Conservation (phyloP, 495 filamentous ascomycete genomes). For the Neurospora sp. region DNA sequence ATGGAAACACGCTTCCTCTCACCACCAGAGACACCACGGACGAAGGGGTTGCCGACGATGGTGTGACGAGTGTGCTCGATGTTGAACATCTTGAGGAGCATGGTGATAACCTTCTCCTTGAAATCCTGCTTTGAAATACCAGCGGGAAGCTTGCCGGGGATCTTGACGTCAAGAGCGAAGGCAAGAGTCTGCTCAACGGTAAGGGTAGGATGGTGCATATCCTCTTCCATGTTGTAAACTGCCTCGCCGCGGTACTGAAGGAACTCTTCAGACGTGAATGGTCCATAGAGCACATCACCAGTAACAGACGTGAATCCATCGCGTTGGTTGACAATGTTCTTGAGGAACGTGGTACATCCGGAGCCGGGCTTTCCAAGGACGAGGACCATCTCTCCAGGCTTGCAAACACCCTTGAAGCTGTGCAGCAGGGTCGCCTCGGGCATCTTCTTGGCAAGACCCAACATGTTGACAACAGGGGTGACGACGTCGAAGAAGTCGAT, state of each 20-base stretch:
- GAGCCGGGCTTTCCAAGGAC: constrained; percentile 80
- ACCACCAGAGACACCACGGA: constrained; percentile 79
- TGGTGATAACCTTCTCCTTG: constrained; percentile 57
- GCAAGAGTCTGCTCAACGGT: constrained; percentile 76
- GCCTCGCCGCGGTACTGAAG: constrained; percentile 69
- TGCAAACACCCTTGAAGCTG: constrained; percentile 42
- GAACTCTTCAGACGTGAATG: constrained; percentile 47
- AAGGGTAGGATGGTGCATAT: constrained; percentile 70
- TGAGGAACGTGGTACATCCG: constrained; percentile 83
- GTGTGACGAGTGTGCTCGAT: constrained; percentile 77
- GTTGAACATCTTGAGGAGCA: constrained; percentile 79
- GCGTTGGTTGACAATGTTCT: constrained; percentile 72
- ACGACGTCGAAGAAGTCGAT: constrained; percentile 64
- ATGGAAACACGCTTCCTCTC: constrained; percentile 75
- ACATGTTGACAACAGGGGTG: constrained; percentile 45
- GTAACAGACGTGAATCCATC: constrained; percentile 66
- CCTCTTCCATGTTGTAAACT: constrained; percentile 80
- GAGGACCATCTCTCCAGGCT: constrained; percentile 82
- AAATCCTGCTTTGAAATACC: constrained; percentile 57
- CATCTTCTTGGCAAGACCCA: constrained; percentile 51
- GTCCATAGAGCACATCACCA: constrained; percentile 73
- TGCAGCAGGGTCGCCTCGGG: constrained; percentile 55
- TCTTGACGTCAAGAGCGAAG: constrained; percentile 75
- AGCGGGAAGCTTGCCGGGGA: constrained; percentile 59
- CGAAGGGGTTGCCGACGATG: constrained; percentile 67